A percentile compares a stretch with the other conserved stretches of the same genome.
Evolutionary conservation across 2,329 filamentous ascomycete species (phyloP).

Genomic region (Calonectria crousiana): DNA sequence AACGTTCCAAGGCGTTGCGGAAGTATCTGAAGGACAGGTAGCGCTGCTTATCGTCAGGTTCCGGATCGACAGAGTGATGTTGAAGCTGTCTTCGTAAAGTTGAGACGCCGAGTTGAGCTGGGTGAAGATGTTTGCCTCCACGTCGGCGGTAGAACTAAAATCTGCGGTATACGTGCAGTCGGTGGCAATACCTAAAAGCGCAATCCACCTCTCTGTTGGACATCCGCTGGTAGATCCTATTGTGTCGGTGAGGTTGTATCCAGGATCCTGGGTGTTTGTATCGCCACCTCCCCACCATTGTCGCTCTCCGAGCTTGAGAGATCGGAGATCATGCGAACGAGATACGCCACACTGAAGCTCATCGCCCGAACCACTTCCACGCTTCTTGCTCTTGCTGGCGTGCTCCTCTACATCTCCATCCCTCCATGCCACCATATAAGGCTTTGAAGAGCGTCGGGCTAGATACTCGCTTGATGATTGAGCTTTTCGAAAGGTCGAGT

Average conservation of each 20-base stretch:
- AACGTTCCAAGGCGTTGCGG: conserved; percentile 80
- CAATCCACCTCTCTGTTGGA: conserved; percentile 82
- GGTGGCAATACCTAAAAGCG: conserved; percentile 89
- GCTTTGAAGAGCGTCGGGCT: not conserved
- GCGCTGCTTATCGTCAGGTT: conserved; percentile 80
- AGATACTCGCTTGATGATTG: not conserved
- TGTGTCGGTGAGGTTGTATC: conserved; percentile 8
- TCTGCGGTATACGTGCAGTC: conserved; percentile 84
- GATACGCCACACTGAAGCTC: conserved; percentile 4
- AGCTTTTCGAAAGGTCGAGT: conserved; percentile 26
- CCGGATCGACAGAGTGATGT: conserved; percentile 85
- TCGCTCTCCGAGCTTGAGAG: conserved; percentile 2
- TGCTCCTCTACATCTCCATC: conserved; percentile 2
- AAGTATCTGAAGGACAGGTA: conserved; percentile 72
- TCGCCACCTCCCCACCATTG: not conserved
- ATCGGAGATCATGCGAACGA: not conserved
- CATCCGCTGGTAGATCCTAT: conserved; percentile 85
- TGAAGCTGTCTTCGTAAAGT: conserved; percentile 87
- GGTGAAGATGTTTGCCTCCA: conserved; percentile 78
- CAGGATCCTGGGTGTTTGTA: conserved; percentile 1
- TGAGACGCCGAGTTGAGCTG: conserved; percentile 86
- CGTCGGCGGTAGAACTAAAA: conserved; percentile 73
- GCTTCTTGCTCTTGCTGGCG: not conserved
- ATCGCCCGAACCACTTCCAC: not conserved
- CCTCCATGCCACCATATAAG: conserved; percentile 34